Base-by-base conservation (phyloP, 2,329 filamentous ascomycete species). In the Trichocomaceae sp. region DNA sequence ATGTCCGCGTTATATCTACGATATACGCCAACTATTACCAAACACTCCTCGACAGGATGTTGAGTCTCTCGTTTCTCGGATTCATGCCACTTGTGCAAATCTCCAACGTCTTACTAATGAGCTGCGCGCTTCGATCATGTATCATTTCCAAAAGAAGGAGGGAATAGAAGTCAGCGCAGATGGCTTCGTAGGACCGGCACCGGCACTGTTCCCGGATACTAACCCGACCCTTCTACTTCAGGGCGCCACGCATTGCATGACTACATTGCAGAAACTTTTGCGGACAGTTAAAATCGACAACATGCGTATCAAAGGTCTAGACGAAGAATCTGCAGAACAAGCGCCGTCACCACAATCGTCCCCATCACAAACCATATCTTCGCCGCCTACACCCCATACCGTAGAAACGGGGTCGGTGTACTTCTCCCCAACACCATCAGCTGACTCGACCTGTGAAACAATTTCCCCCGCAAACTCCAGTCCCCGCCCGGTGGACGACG, bases 1-100 rank as follows among this genome's bases (percentile, higher is more conserved):
- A 41, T 56, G 66, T n/a, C 66, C 66, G 4, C 65, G 66, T 5
- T 60, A 60, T 33, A 57, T 67, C 35, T 49, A 56, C 46, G 50
- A 56, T 44, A 41, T 56, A 8, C 54, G 50, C 15, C 45, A 41
- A 26, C 37, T 56, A 35, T 44, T 45, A 20, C 20, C 45, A 10
- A 26, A 7, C 15, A 49, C 54, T 42, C 54, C 54, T 26, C 54
- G 35, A 37, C 22, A 26, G 37, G 49, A 48, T 19, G 35, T 51
- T n/a, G 26, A n/a, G 8, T 22, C 46, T 33, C 54, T 56, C 13
- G 39, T 56, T 42, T 33, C 49, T 6, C 54, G 39, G 4, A 56
- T 56, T 41, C 54, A 45, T 12, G 37, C 45, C 5, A 52, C 49
- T 12, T 56, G 54, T 29, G 49, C 50, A 9, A 52, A 48, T 20